Evolutionary conservation across 2,329 filamentous ascomycete genomes (phyloP).

Genomic region (Penicillium frequentans): DNA sequence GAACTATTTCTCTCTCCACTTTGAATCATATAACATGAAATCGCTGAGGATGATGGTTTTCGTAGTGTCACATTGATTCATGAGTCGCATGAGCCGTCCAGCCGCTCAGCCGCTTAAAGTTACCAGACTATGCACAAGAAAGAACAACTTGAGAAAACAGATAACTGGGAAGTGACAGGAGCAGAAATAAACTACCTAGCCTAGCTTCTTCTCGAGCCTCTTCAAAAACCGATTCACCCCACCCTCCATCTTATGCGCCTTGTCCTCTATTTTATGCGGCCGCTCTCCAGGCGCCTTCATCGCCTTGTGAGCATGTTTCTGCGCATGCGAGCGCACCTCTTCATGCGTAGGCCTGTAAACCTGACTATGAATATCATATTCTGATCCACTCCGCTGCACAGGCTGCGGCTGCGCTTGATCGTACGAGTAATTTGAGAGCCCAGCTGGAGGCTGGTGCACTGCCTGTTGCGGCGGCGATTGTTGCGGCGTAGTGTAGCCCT

Average conservation of each 20-base stretch:
- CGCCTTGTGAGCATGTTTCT: slow-evolving; percentile 35
- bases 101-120: background rate
- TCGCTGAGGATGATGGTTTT: background rate
- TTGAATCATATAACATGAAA: background rate
- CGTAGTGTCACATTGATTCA: background rate
- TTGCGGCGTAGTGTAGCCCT: slow-evolving; percentile 19
- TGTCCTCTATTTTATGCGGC: slow-evolving; percentile 40
- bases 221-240: slow-evolving; percentile 47
- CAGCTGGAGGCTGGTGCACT: slow-evolving; percentile 25
- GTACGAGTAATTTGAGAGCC: slow-evolving; percentile 46
- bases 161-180: background rate
- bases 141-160: background rate
- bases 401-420: slow-evolving; percentile 27
- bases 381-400: slow-evolving; percentile 23
- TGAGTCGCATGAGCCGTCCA: background rate
- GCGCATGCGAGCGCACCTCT: slow-evolving; percentile 38
- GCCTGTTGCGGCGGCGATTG: slow-evolving; percentile 2
- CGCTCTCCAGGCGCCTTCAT: slow-evolving; percentile 33
- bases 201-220: slow-evolving; percentile 45
- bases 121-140: background rate
- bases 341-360: slow-evolving; percentile 48
- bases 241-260: slow-evolving; percentile 41
- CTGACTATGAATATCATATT: slow-evolving; percentile 48
- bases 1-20: background rate
- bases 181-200: background rate